A percentile compares a stretch with the other conserved stretches of the same genome.
Evolutionary conservation across 1,139 yeast species (phyloP).

Genomic region (Hemisphaericaspora subhashii): DNA sequence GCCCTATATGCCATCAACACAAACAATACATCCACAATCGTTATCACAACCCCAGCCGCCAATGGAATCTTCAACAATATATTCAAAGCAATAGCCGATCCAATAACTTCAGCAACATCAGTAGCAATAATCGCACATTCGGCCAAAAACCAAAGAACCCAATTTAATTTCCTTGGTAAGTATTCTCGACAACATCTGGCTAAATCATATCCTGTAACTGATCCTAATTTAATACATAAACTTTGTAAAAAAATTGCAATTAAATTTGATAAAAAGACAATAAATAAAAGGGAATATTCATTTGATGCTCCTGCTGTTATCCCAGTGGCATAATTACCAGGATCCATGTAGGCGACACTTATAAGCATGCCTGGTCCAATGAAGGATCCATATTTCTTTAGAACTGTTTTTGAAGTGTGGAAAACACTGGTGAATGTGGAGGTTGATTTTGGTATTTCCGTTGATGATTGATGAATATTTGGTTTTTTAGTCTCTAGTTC

Average conservation of each 20-base stretch:
- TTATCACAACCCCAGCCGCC: constrained; percentile 75
- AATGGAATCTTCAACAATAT: constrained; percentile 67
- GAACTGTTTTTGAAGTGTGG: constrained; percentile 10
- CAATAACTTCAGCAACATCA: constrained; percentile 84
- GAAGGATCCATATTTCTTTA: constrained; percentile 53
- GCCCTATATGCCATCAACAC: constrained; percentile 76
- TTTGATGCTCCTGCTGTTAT: constrained; percentile 76
- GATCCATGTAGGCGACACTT: constrained; percentile 80
- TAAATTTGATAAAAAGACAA: constrained; percentile 64
- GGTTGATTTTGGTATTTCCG: not conserved
- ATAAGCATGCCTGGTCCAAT: constrained; percentile 81
- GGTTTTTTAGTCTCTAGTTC: not conserved
- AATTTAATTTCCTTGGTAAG: constrained; percentile 62
- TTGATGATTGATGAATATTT: not conserved
- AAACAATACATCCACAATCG: constrained; percentile 69
- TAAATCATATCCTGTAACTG: constrained; percentile 77
- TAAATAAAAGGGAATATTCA: constrained; percentile 60
- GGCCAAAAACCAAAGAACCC: constrained; percentile 62
- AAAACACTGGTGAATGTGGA: constrained; percentile 6
- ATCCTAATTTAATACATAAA: constrained; percentile 71
- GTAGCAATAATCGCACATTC: constrained; percentile 83
- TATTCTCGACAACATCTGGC: constrained; percentile 67
- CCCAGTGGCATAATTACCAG: constrained; percentile 83
- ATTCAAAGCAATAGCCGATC: constrained; percentile 82
- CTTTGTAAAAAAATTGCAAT: constrained; percentile 75